A percentile compares a stretch with the other conserved stretches of the same genome.
phyloP scores from a whole-genome alignment of 176 grass and related monocot species.

The Zea luxurians region DNA sequence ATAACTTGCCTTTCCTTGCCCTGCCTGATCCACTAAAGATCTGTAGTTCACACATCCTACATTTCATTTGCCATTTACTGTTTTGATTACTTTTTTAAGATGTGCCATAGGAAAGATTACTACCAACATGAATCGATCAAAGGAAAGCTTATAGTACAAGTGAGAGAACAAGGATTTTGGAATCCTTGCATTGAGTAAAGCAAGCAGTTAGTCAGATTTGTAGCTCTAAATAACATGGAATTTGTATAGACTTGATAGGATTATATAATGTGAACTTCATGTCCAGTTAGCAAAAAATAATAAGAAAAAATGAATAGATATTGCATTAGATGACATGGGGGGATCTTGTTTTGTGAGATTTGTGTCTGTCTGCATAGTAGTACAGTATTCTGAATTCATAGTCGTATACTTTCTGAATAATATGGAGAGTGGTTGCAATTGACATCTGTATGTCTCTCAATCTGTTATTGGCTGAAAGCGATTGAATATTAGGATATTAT shows the following conservation, averaged over 20 bases:
- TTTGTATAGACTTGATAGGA: not conserved
- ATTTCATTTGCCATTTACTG: too few relatives aligned
- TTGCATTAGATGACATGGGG: not conserved
- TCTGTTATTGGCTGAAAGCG: not conserved
- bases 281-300: constrained; percentile 26
- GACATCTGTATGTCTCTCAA: not conserved
- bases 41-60: too few relatives aligned
- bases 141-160: constrained; percentile 24
- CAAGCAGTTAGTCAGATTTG: constrained; percentile 32
- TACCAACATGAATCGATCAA: constrained; percentile 19
- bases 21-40: too few relatives aligned
- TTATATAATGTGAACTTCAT: constrained; percentile 44
- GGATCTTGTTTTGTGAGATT: not conserved
- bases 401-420: not conserved
- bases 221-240: too few relatives aligned
- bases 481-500: not conserved
- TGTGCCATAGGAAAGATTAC: too few relatives aligned
- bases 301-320: constrained; percentile 15
- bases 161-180: constrained; percentile 34
- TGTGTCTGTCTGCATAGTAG: constrained; percentile 1
- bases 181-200: constrained; percentile 23
- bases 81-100: too few relatives aligned
- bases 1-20: too few relatives aligned
- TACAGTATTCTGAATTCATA: constrained; percentile 11
- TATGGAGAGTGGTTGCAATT: not conserved